Conservation (phyloP, 768 basidiomycete species). For the Boletus rufocinnamomeus region DNA sequence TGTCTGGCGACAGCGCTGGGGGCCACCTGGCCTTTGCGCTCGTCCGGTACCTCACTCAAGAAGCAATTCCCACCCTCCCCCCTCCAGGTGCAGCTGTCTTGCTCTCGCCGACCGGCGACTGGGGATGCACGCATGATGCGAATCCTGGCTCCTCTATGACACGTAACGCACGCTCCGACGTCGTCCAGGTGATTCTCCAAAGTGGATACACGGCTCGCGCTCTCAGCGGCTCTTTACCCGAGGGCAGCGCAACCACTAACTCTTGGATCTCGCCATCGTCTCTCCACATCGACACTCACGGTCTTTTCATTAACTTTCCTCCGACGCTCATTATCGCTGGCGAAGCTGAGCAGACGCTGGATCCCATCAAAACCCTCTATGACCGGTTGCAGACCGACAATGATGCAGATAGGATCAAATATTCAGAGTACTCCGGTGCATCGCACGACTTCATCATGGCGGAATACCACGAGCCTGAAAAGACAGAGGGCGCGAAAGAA, state of each 20-base stretch:
- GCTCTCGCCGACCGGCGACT: conserved; percentile 1
- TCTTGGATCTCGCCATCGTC: neutral
- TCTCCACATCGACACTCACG: neutral
- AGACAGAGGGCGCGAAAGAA: neutral
- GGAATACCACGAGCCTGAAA: neutral
- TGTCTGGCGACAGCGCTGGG: conserved; percentile 5
- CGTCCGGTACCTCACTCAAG: neutral
- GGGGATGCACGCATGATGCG: conserved; percentile 2
- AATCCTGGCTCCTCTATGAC: neutral
- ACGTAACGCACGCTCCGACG: conserved; percentile 3
- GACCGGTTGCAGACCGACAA: neutral
- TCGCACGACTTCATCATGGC: neutral
- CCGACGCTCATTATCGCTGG: neutral
- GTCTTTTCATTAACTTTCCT: neutral
- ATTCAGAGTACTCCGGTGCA: neutral
- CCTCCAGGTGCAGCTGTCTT: conserved; percentile 1
- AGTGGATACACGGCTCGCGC: neutral
- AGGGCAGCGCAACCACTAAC: neutral
- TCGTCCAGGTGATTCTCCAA: conserved; percentile 1
- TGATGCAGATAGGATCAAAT: neutral
- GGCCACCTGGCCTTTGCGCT: conserved; percentile 2
- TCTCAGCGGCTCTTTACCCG: neutral
- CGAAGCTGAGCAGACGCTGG: neutral
- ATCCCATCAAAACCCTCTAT: neutral
- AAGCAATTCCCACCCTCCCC: neutral